Evolutionary conservation across 1,284 basidiomycete genomes (phyloP).

Genomic region (Kalmanozyma brasiliensis): DNA sequence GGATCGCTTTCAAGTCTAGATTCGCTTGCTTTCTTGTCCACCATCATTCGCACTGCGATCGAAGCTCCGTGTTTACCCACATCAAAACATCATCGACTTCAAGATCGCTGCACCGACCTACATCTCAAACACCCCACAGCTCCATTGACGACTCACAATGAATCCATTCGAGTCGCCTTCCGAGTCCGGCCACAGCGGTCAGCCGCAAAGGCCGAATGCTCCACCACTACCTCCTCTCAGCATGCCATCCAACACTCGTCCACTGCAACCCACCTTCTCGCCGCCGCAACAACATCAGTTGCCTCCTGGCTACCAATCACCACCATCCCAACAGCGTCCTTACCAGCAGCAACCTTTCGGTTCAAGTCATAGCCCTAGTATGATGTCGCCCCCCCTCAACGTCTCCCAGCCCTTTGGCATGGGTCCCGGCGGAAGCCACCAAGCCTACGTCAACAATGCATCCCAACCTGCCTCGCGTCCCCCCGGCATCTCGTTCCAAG

Average conservation of each 20-base stretch:
- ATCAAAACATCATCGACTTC: neutral
- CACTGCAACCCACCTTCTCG: slow-evolving; percentile 15
- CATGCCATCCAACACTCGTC: slow-evolving; percentile 28
- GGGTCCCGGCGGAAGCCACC: slow-evolving; percentile 19
- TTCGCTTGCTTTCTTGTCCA: neutral
- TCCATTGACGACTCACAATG: slow-evolving; percentile 10
- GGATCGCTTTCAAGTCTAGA: too few relatives aligned
- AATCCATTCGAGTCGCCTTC: slow-evolving; percentile 45
- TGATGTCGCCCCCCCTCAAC: slow-evolving; percentile 17
- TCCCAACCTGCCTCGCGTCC: slow-evolving; percentile 17
- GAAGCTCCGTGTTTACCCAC: neutral
- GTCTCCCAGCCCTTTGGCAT: neutral
- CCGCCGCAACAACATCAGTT: slow-evolving; percentile 39
- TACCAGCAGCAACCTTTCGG: slow-evolving; percentile 26
- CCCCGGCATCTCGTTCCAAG: slow-evolving; percentile 57
- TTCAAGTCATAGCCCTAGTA: slow-evolving; percentile 15
- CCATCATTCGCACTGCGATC: neutral
- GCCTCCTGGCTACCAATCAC: slow-evolving; percentile 28
- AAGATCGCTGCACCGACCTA: neutral
- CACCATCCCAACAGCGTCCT: slow-evolving; percentile 15
- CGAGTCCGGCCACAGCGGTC: slow-evolving; percentile 12
- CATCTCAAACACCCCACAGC: too few relatives aligned
- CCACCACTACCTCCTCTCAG: slow-evolving; percentile 43
- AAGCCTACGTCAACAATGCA: slow-evolving; percentile 20
- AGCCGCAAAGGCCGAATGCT: slow-evolving; percentile 18